Base-by-base conservation (phyloP, 176 grass and related monocot genomes). In the Pharus latifolius region DNA sequence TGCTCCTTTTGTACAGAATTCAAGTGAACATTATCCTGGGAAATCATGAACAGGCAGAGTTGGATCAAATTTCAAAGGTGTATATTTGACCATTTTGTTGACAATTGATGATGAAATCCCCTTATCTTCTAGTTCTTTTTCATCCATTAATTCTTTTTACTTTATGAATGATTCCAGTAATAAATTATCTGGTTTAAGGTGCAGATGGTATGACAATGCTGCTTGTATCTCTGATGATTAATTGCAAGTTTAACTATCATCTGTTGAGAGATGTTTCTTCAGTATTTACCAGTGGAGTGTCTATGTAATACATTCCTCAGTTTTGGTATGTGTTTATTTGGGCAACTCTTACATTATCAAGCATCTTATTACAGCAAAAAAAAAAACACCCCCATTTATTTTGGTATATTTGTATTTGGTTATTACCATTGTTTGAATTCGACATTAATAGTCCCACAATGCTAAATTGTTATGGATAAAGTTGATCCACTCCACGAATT, bases 191-290 rank as follows among this genome's bases (percentile, higher is more conserved):
- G 9, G 28, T 4, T 73, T 19, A 16, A 26, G 26, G 34, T 29
- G 3, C 4, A 41, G 42, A 42, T 16, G 16, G 14, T 29, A 10
- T 19, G 15, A 37, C 6, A 24, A 22, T 56, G 51, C 27, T 34
- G 7, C 27, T 34, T 50, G 34, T 41, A 74, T 5, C 59, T 55
- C 14, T 61, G 37, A 63, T 18, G 1, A 33, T 50, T 42, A 32
- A 62, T 46, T 56, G 35, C 24, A 60, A 68, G 52, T 33, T 60
- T 61, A 53, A 9, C 52, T 49, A n/a, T 24, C 32, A 3, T 50
- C 54, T 51, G 9, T 73, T 58, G 31, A 63, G 56, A 66, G 24
- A 43, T 25, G 2, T 51, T 74, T 81, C 32, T 74, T 74, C 2
- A 50, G 60, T 31, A 81, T 23, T 31, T 18, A 45, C 3, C 23